Base-by-base conservation (phyloP, 352 stramenopile species). In the Globisporangium lucens region DNA sequence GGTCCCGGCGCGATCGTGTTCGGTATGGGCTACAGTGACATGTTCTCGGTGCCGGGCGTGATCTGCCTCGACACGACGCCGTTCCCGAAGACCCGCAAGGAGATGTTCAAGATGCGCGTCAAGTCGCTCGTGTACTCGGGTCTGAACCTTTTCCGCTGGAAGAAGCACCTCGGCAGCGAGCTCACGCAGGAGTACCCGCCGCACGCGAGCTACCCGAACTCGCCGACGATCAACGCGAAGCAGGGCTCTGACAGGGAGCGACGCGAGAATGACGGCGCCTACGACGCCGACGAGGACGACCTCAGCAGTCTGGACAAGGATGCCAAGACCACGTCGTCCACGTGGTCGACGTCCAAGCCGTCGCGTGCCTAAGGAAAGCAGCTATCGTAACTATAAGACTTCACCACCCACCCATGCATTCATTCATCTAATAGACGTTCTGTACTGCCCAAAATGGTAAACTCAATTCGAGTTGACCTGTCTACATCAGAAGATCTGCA, bases 21-120 rank as follows among this genome's bases (percentile, higher is more conserved):
- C 65, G 87, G 87, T 57, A 95, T 95, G 87, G 87, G 87, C 59
- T 95, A 89, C 66, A 93, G 85, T 62, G 87, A 95, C 70, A 95
- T 93, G 87, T 93, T 95, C 64, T 86, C 83, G 13, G 71, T 95
- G 4, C 87, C 87, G 0, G 87, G 87, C 30, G 85, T 93, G 10
- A 76, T 95, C 22, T 95, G 87, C 63, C 74, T 95, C 17, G 87
- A 95, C 70, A 93, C 86, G 60, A 93, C 85, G 61, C 83, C 87
- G 47, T 90, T 95, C 72, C 87, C 87, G 5, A 89, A 82, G 68
- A 93, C 80, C n/a, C 78, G 75, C 43, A 87, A 77, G 62, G 83
- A 89, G 60, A 71, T 73, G 12, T 73, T 78, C 62, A 92, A 95
- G 69, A 84, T 92, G 71, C 83, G 85, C 65, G 61, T 88, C 67